Percentiles rank a stretch among this genome's conserved stretches.
These are phyloP conservation scores for Gossypium trilobum DNA, from an alignment of 441 rosid genomes.

Conservation along the genomic window DNA sequence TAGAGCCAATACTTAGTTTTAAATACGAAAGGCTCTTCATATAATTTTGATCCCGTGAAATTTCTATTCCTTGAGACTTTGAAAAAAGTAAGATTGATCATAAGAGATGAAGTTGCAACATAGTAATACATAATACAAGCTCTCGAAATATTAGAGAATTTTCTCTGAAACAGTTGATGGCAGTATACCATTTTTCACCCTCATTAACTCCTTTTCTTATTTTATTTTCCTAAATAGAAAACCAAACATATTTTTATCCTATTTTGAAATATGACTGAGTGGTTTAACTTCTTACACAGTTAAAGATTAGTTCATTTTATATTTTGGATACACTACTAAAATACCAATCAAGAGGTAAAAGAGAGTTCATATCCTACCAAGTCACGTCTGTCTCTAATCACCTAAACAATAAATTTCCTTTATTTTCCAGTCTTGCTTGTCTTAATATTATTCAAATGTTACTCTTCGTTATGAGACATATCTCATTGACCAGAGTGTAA, in stretches of 20 bases:
- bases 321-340: background rate
- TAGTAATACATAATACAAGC: background rate
- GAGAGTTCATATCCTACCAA: background rate
- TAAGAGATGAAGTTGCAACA: background rate
- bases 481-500: slow-evolving; percentile 1
- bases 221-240: background rate
- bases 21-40: background rate
- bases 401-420: background rate
- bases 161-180: background rate
- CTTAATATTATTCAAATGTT: background rate
- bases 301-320: background rate
- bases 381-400: background rate
- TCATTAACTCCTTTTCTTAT: background rate
- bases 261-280: background rate
- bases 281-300: background rate
- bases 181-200: background rate
- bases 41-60: background rate
- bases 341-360: background rate
- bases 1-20: background rate
- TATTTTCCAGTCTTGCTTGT: background rate
- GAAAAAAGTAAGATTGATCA: background rate
- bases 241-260: background rate
- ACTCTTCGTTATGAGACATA: background rate
- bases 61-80: background rate
- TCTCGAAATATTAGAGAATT: background rate